Conservation (phyloP, 371 early-diverging fungal species). For the Zancudomyces culisetae region DNA sequence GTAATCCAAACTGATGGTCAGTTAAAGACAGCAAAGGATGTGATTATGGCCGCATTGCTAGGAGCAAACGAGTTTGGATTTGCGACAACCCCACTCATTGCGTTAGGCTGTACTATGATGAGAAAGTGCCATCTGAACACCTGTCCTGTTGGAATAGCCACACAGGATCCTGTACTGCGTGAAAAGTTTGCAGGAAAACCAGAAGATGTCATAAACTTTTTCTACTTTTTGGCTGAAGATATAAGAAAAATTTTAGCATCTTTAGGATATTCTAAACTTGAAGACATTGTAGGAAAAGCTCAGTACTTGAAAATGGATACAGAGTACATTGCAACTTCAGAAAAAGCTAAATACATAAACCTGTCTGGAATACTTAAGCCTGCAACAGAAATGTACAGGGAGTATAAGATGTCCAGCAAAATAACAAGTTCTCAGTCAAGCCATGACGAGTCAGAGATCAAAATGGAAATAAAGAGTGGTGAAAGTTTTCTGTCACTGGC, state of each 20-base stretch:
- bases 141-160: slow-evolving; percentile 93
- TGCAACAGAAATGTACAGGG: background rate
- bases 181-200: slow-evolving; percentile 84
- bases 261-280: slow-evolving; percentile 77
- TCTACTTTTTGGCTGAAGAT: slow-evolving; percentile 91
- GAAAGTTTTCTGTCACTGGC: too few relatives aligned
- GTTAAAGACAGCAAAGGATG: slow-evolving; percentile 90
- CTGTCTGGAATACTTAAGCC: background rate
- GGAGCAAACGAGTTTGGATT: slow-evolving; percentile 98
- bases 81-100: slow-evolving; percentile 90
- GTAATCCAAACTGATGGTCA: slow-evolving; percentile 93
- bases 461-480: too few relatives aligned
- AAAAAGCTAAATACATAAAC: background rate
- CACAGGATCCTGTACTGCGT: slow-evolving; percentile 85
- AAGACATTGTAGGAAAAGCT: slow-evolving; percentile 86
- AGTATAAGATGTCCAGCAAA: background rate
- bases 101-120: slow-evolving; percentile 94
- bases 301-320: slow-evolving; percentile 63
- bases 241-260: slow-evolving; percentile 75
- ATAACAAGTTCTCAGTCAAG: background rate
- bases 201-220: slow-evolving; percentile 93
- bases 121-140: slow-evolving; percentile 83
- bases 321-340: slow-evolving; percentile 10
- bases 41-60: slow-evolving; percentile 81
- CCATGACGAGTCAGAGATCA: background rate